A percentile compares a stretch with the other conserved stretches of the same genome.
phyloP scores from a whole-genome alignment of 768 basidiomycete genomes.

The Saitozyma sp. region DNA sequence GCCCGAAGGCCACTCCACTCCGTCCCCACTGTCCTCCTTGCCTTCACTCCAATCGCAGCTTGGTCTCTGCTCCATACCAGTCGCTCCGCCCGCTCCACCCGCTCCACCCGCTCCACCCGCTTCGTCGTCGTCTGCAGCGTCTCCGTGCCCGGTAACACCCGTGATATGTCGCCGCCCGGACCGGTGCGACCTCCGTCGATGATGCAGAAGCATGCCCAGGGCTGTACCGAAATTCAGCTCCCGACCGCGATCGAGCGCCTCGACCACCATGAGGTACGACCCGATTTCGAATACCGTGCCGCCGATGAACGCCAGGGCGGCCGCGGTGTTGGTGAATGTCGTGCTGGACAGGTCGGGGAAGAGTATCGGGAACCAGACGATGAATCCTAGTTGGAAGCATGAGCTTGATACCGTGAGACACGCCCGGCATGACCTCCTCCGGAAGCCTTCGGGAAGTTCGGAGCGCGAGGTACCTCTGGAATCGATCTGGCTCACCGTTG shows the following conservation, averaged over 20 bases:
- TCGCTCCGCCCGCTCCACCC: not conserved
- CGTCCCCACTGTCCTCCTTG: not conserved
- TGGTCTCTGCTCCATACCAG: not conserved
- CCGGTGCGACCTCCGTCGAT: constrained; percentile 10
- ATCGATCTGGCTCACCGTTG: constrained; percentile 52
- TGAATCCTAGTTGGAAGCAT: constrained; percentile 54
- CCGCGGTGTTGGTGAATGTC: constrained; percentile 52
- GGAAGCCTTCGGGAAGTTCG: no score
- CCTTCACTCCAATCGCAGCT: not conserved
- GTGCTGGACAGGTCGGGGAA: constrained; percentile 41
- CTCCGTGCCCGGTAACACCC: not conserved
- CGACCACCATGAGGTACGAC: constrained; percentile 60
- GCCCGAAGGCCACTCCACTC: not conserved
- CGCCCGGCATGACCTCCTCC: not conserved
- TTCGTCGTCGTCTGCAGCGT: not conserved
- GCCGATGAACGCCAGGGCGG: constrained; percentile 62
- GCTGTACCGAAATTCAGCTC: constrained; percentile 34
- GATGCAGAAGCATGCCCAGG: constrained; percentile 23
- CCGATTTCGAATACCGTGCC: constrained; percentile 66
- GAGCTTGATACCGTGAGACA: not conserved
- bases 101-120: not conserved
- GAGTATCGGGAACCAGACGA: constrained; percentile 59
- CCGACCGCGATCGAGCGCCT: constrained; percentile 53
- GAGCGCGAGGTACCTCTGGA: no score
- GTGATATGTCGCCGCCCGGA: not conserved